Conservation (phyloP, 768 basidiomycete species). For the Tulasnella sp. region DNA sequence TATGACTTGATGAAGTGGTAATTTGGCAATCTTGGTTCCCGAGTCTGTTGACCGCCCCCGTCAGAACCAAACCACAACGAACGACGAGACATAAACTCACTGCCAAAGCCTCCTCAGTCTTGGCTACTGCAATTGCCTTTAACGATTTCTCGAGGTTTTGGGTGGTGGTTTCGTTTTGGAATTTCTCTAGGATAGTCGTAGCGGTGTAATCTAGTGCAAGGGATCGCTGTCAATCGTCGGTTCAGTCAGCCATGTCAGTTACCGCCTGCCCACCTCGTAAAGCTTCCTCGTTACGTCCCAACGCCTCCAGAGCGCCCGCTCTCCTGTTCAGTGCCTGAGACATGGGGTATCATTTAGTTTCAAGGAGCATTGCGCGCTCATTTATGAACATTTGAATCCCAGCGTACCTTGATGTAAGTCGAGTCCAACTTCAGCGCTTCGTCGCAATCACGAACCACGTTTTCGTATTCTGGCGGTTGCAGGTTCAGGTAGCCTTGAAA, state of each 20-base stretch:
- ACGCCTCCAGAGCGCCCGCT: slow-evolving; percentile 72
- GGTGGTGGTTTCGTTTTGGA: slow-evolving; percentile 72
- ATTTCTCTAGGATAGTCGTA: slow-evolving; percentile 89
- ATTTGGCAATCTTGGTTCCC: slow-evolving; percentile 79
- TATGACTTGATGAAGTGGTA: slow-evolving; percentile 90
- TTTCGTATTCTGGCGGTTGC: slow-evolving; percentile 71
- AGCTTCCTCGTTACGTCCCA: slow-evolving; percentile 66
- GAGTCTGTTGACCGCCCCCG: slow-evolving; percentile 37
- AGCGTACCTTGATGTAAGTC: slow-evolving; percentile 55
- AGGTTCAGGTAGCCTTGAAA: slow-evolving; percentile 81
- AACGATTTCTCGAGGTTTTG: slow-evolving; percentile 86
- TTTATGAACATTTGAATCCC: slow-evolving; percentile 31
- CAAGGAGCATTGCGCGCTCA: slow-evolving; percentile 33
- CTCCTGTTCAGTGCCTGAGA: slow-evolving; percentile 73
- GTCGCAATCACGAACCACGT: slow-evolving; percentile 82
- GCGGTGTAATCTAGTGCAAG: slow-evolving; percentile 75
- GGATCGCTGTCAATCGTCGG: slow-evolving; percentile 9
- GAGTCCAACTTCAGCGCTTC: slow-evolving; percentile 75
- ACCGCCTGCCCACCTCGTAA: slow-evolving; percentile 54
- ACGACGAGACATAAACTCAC: slow-evolving; percentile 32
- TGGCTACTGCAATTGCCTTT: slow-evolving; percentile 66
- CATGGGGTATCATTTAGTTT: background rate
- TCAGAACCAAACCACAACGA: background rate
- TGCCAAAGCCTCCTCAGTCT: slow-evolving; percentile 62
- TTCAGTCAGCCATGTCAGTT: background rate